Base-by-base conservation (phyloP, 192 early-diverging fungal genomes). In the Phycomyces nitens region DNA sequence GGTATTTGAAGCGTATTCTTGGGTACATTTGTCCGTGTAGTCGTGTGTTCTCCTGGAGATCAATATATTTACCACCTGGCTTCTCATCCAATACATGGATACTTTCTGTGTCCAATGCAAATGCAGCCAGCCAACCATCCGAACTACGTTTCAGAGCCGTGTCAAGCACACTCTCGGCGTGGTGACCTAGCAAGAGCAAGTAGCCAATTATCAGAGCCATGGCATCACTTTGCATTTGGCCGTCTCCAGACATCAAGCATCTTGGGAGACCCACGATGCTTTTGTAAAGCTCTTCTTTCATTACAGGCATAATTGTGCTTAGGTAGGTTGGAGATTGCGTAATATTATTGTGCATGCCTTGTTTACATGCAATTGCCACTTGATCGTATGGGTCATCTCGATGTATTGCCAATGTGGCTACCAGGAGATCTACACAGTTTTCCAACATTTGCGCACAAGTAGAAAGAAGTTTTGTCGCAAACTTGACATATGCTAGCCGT, bases 361-460 rank as follows among this genome's bases (percentile, higher is more conserved):
- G n/a, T 53, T 52, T 23, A 29, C 59, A 63, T 0, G 51, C 20
- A n/a, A 12, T 53, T 0, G 78, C 57, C 3, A 80, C 78, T 44
- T 60, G 53, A 3, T 47, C 49, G 49, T 75, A 70, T 21, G 59
- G 50, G 38, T 80, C 78, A 56, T 71, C 70, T 9, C 74, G 49
- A 41, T 71, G 66, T 6, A 72, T 42, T 5, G 77, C 75, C n/a
- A 80, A 55, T 0, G 70, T 75, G 49, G 71, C 72, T 4, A 77
- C 26, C 14, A 77, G 52, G 7, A 66, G 44, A 3, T 66, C 41
- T 6, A 66, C 16, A 41, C 65, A 74, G 26, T 66, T 65, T 29
- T 73, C 72, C 40, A 80, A 27, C 5, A 72, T 58, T 16, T 60
- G 56, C n/a, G 71, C 22, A 58, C 78, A 75, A 4, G 23, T 40